Evolutionary conservation across 2,329 filamentous ascomycete species (phyloP).

Genomic region (Metarhizium album): DNA sequence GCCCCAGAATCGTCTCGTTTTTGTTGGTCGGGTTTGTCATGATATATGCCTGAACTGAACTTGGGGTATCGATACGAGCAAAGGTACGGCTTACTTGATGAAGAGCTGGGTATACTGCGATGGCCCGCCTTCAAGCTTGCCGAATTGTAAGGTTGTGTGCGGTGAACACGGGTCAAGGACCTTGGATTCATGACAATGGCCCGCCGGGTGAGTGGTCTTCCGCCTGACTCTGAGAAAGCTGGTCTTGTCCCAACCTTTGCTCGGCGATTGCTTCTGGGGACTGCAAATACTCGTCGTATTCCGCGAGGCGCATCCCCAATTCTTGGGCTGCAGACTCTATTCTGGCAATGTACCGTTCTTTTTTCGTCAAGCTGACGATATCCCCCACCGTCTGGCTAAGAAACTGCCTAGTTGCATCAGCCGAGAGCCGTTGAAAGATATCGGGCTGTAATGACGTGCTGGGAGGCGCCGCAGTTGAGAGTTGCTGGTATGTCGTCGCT

Average conservation of each 20-base stretch:
- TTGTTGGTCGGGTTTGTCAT: not conserved
- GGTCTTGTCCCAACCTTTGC: constrained; percentile 11
- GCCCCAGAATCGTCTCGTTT: not conserved
- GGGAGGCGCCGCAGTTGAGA: constrained; percentile 1
- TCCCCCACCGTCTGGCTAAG: constrained; percentile 33
- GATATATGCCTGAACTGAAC: not conserved
- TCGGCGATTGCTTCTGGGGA: constrained; percentile 17
- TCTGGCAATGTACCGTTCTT: constrained; percentile 36
- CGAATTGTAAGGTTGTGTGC: not conserved
- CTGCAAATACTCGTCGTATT: constrained; percentile 35
- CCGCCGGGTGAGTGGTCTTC: constrained; percentile 2
- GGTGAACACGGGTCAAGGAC: not conserved
- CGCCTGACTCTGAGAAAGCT: constrained; percentile 11
- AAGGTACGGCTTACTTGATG: not conserved
- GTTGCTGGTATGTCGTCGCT: not conserved
- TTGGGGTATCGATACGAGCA: not conserved
- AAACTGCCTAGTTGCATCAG: constrained; percentile 13
- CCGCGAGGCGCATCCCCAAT: constrained; percentile 40
- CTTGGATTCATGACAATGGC: not conserved
- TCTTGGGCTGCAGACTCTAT: constrained; percentile 44
- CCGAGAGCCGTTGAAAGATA: constrained; percentile 25
- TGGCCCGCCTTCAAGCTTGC: not conserved
- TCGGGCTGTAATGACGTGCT: constrained; percentile 5
- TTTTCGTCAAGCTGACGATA: constrained; percentile 30
- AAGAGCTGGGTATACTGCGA: not conserved